Conservation (phyloP, 176 grass and related monocot species). For the Ensete ventricosum region DNA sequence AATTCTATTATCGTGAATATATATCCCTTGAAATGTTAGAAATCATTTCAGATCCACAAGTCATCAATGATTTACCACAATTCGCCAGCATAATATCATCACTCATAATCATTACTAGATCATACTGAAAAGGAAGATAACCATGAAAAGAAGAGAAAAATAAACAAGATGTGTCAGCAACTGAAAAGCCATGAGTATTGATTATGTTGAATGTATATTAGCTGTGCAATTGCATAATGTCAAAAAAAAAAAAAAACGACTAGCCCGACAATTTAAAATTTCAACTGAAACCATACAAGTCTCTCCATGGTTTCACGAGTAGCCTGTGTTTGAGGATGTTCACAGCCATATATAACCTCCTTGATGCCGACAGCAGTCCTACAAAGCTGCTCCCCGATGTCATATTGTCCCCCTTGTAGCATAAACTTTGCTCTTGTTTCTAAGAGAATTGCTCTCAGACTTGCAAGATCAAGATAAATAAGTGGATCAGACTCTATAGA, state of each 20-base stretch:
- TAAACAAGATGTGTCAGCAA: too few species aligned
- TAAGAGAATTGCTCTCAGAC: conserved; percentile 30
- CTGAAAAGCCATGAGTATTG: background rate
- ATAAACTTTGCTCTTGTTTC: conserved; percentile 43
- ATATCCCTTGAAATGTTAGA: too few species aligned
- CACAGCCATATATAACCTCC: conserved; percentile 37
- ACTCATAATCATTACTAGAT: too few species aligned
- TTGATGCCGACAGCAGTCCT: conserved; percentile 37
- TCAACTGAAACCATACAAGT: background rate
- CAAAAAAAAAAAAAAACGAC: background rate
- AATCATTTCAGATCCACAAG: too few species aligned
- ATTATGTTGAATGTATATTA: background rate
- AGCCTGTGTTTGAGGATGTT: conserved; percentile 34
- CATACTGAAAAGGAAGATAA: too few species aligned
- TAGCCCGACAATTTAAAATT: conserved; percentile 4
- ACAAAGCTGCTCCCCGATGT: conserved; percentile 34
- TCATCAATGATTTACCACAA: too few species aligned
- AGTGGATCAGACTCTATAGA: conserved; percentile 12
- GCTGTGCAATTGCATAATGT: background rate
- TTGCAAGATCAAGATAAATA: conserved; percentile 26
- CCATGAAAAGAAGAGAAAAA: too few species aligned
- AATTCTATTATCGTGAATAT: too few species aligned
- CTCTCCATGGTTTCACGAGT: conserved; percentile 17
- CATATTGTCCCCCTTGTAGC: conserved; percentile 27
- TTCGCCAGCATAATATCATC: too few species aligned